Evolutionary conservation across 345 rosid genomes (phyloP).

Genomic region (Mangifera indica): DNA sequence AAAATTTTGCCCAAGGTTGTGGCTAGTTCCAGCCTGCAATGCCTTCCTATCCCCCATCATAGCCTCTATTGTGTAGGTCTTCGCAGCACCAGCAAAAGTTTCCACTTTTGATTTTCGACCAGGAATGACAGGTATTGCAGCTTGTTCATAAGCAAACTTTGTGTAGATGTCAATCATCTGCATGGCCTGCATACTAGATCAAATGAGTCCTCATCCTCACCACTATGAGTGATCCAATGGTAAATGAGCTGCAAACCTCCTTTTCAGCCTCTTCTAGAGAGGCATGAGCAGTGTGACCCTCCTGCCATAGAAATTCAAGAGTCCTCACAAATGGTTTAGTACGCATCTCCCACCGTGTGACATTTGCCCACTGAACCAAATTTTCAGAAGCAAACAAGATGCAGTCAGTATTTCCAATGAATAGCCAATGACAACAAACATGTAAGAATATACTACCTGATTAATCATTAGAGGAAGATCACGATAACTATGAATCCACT

Average conservation of each 20-base stretch:
- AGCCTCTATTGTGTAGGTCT: conserved; percentile 92
- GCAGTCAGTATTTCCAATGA: background rate
- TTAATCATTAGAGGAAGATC: conserved; percentile 95
- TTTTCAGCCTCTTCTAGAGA: conserved; percentile 87
- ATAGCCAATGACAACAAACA: background rate
- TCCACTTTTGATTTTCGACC: conserved; percentile 87
- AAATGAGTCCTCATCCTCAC: conserved; percentile 6
- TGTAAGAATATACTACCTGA: conserved; percentile 47
- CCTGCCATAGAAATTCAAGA: conserved; percentile 96
- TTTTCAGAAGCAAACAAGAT: background rate
- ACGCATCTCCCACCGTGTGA: conserved; percentile 95
- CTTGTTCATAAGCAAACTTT: conserved; percentile 83
- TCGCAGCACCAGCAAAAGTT: conserved; percentile 91
- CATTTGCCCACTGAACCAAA: conserved; percentile 83
- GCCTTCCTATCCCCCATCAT: conserved; percentile 99
- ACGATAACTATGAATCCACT: conserved; percentile 92
- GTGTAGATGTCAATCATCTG: conserved; percentile 91
- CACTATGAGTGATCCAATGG: conserved; percentile 11
- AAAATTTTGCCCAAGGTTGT: conserved; percentile 90
- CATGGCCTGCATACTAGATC: conserved; percentile 55
- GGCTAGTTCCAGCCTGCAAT: conserved; percentile 93
- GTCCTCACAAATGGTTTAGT: conserved; percentile 94
- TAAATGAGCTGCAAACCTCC: conserved; percentile 52
- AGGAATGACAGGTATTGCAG: conserved; percentile 91
- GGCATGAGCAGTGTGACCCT: conserved; percentile 96